These are phyloP conservation scores for Fusarium compactum DNA, from an alignment of 2,329 filamentous ascomycete species.

Conservation along the genomic window DNA sequence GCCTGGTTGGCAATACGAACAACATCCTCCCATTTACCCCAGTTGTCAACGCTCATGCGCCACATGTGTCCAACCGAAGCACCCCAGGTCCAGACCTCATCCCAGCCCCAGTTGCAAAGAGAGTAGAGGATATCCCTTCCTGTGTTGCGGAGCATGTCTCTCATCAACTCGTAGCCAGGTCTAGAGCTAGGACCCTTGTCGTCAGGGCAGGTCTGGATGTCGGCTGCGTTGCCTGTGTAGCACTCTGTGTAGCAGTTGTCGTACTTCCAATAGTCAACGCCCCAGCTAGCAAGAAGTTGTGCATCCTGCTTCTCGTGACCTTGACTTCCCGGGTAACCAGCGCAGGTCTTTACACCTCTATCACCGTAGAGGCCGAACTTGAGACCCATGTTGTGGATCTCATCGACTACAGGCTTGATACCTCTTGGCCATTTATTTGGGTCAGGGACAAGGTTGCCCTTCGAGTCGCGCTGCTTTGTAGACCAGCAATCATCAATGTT, in stretches of 20 bases:
- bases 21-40: conserved; percentile 26
- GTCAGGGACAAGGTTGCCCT: conserved; percentile 21
- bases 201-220: conserved; percentile 16
- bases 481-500: conserved; percentile 36
- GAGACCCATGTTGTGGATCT: conserved; percentile 29
- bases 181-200: conserved; percentile 12
- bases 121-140: conserved; percentile 30
- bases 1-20: conserved; percentile 27
- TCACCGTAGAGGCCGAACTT: conserved; percentile 29
- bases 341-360: conserved; percentile 19
- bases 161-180: conserved; percentile 26
- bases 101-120: conserved; percentile 30
- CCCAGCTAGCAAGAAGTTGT: conserved; percentile 25
- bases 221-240: conserved; percentile 12
- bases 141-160: conserved; percentile 12
- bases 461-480: conserved; percentile 21
- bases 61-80: conserved; percentile 28
- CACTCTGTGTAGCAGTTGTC: conserved; percentile 30
- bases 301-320: conserved; percentile 26
- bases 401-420: conserved; percentile 24
- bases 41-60: conserved; percentile 28
- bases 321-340: conserved; percentile 25
- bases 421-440: conserved; percentile 28
- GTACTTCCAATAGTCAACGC: conserved; percentile 31
- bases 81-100: conserved; percentile 32